A percentile compares a stretch with the other conserved stretches of the same genome.
phyloP scores from a whole-genome alignment of 208 protist species.

The Leishmania aethiopica region DNA sequence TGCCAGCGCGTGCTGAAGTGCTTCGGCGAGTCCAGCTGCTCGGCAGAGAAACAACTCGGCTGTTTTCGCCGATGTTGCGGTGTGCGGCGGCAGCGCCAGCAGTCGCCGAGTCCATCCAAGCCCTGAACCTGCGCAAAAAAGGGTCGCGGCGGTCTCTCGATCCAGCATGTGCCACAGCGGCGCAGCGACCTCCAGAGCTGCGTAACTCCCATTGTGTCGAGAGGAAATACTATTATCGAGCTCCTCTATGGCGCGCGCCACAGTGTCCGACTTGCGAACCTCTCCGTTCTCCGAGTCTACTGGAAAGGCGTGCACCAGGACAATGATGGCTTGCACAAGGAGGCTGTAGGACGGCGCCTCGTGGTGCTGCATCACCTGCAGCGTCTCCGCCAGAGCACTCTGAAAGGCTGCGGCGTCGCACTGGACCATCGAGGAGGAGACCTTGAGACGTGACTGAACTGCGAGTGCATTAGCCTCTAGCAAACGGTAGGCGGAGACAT shows the following conservation, averaged over 20 bases:
- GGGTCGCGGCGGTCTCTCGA: background rate
- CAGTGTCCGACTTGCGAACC: background rate
- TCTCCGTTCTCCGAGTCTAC: background rate
- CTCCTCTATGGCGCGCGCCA: slow-evolving; percentile 13
- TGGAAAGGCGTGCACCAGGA: slow-evolving; percentile 28
- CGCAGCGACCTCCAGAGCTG: background rate
- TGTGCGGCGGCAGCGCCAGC: background rate
- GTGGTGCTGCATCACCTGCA: slow-evolving; percentile 29
- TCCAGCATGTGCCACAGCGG: slow-evolving; percentile 21
- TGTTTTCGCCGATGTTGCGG: background rate
- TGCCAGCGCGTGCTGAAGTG: background rate
- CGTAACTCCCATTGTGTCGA: background rate
- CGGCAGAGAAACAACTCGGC: slow-evolving; percentile 4
- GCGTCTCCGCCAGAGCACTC: slow-evolving; percentile 7
- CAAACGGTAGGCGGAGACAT: slow-evolving; percentile 25
- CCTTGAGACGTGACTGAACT: slow-evolving; percentile 4
- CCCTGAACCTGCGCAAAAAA: slow-evolving; percentile 22
- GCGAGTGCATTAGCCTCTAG: slow-evolving; percentile 33
- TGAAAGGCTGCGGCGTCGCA: slow-evolving; percentile 11
- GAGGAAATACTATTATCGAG: background rate
- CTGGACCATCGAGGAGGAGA: background rate
- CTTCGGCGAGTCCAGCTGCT: slow-evolving; percentile 12
- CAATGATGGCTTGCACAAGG: slow-evolving; percentile 9
- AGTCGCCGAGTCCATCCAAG: slow-evolving; percentile 29
- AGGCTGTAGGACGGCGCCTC: slow-evolving; percentile 23